Conservation (phyloP, 208 protist genomes). For the Phytomonas serpens region DNA sequence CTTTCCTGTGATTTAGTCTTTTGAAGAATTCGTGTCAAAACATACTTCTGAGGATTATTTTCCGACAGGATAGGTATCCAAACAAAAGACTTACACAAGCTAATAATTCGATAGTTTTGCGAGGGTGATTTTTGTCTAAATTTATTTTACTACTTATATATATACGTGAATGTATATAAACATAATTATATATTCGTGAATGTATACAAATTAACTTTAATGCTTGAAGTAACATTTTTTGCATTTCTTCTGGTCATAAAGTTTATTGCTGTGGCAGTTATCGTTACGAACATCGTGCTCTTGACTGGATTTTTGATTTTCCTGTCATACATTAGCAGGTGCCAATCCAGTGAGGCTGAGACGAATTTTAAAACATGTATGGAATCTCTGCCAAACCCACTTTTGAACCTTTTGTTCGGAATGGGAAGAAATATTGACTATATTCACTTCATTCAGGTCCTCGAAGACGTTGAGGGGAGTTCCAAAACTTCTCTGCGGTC, state of each 20-base stretch:
- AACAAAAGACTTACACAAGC: no score
- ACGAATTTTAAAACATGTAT: background rate
- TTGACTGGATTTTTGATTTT: background rate
- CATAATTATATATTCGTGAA: background rate
- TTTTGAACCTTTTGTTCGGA: background rate
- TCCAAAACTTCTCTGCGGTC: background rate
- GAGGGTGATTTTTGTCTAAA: background rate
- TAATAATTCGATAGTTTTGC: no score
- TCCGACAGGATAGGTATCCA: background rate
- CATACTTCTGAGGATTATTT: background rate
- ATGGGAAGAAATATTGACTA: background rate
- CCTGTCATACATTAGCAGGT: background rate
- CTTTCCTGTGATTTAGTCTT: background rate
- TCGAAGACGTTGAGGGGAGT: background rate
- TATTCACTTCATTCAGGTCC: background rate
- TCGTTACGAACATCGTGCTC: background rate
- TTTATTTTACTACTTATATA: background rate
- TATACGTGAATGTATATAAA: constrained; percentile 5
- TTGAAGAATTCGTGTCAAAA: background rate
- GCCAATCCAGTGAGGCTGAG: background rate
- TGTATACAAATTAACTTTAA: background rate
- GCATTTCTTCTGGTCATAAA: background rate
- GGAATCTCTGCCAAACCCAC: background rate
- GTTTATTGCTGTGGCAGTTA: background rate
- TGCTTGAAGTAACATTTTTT: background rate